Percentiles rank a stretch among this genome's conserved stretches.
These are phyloP conservation scores for Sugiyamaella marilandica DNA, from an alignment of 805 yeast genomes.

Conservation along the genomic window DNA sequence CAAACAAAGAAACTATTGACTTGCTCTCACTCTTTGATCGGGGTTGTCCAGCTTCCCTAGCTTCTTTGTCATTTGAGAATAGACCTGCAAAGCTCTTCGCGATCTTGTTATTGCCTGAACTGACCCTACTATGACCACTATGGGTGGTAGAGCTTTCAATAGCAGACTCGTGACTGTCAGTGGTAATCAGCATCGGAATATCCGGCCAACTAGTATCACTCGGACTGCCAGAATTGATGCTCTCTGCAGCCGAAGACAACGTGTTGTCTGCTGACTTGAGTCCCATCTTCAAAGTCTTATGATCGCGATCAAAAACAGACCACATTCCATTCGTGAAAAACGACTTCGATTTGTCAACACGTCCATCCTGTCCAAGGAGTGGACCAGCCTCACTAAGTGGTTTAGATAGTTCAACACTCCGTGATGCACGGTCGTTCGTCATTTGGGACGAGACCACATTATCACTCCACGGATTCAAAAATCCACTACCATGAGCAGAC, in stretches of 20 bases:
- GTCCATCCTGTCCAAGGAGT: neutral
- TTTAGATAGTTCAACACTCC: neutral
- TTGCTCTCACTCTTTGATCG: constrained; percentile 16
- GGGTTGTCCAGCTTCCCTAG: neutral
- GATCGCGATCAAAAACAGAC: constrained; percentile 12
- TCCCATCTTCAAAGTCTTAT: constrained; percentile 2
- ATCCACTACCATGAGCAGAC: constrained; percentile 1
- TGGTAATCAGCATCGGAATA: constrained; percentile 10
- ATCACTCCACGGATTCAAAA: constrained; percentile 15
- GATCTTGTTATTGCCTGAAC: constrained; percentile 13
- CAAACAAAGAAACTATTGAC: constrained; percentile 23
- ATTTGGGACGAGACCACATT: neutral
- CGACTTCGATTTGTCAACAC: constrained; percentile 1
- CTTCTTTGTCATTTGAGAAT: constrained; percentile 15
- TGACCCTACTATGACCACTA: constrained; percentile 5
- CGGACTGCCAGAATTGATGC: neutral
- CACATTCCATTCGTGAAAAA: constrained; percentile 5
- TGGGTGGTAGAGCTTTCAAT: constrained; percentile 5
- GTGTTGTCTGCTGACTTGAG: neutral
- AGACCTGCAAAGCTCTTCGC: constrained; percentile 20
- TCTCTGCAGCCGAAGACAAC: neutral
- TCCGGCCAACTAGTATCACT: constrained; percentile 1
- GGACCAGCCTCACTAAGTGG: neutral
- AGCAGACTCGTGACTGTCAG: constrained; percentile 9
- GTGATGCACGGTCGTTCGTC: neutral